Percentiles rank a stretch among this genome's conserved stretches.
These are phyloP conservation scores for Tubosaeta brunneosetosa DNA, from an alignment of 768 basidiomycete species.

Conservation along the genomic window DNA sequence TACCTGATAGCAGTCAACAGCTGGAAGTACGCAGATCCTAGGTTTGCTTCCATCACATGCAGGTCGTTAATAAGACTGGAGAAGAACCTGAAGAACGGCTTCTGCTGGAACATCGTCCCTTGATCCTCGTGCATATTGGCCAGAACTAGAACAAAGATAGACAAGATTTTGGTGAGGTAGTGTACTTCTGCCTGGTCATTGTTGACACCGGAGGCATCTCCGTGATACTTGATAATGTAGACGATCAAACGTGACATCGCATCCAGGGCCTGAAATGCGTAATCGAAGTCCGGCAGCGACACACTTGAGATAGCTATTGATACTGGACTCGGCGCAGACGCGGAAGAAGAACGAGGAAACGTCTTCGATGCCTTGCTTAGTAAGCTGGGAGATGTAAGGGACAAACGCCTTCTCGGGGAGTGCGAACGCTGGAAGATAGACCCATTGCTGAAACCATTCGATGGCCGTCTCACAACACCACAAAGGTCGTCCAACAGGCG, in stretches of 20 bases:
- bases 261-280: constrained; percentile 89
- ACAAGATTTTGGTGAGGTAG: constrained; percentile 94
- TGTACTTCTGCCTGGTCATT: constrained; percentile 95
- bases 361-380: constrained; percentile 96
- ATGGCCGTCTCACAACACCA: constrained; percentile 50
- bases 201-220: constrained; percentile 88
- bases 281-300: constrained; percentile 63
- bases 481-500: constrained; percentile 79
- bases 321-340: constrained; percentile 91
- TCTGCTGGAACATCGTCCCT: constrained; percentile 86
- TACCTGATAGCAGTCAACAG: constrained; percentile 85
- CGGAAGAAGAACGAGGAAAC: constrained; percentile 98
- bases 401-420: constrained; percentile 95
- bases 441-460: constrained; percentile 89
- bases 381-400: constrained; percentile 93
- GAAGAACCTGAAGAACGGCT: constrained; percentile 98
- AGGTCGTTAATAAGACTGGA: constrained; percentile 93
- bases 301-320: constrained; percentile 81
- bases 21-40: constrained; percentile 89
- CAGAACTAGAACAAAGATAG: constrained; percentile 93
- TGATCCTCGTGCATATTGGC: constrained; percentile 95
- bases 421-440: constrained; percentile 88
- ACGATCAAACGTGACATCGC: constrained; percentile 93
- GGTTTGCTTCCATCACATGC: constrained; percentile 75
- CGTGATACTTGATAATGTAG: constrained; percentile 99